Conservation (phyloP, 1,284 basidiomycete species). For the Puccinia brachypodii region DNA sequence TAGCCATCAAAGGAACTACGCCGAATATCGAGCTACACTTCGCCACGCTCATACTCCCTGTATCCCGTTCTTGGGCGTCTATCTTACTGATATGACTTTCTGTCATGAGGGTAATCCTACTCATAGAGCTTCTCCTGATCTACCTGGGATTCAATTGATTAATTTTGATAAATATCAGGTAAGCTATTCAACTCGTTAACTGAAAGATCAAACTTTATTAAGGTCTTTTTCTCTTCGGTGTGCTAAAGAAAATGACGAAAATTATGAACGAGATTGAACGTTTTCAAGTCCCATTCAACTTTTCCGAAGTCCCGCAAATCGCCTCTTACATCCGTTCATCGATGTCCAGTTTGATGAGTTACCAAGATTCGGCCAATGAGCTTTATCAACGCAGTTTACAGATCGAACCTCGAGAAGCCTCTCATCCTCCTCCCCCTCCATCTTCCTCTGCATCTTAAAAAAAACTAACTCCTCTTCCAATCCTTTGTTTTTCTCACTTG, state of each 20-base stretch:
- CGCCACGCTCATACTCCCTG: constrained; percentile 76
- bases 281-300: constrained; percentile 80
- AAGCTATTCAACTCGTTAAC: constrained; percentile 59
- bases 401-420: constrained; percentile 32
- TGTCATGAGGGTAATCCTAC: constrained; percentile 91
- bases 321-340: constrained; percentile 67
- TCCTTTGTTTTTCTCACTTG: background rate
- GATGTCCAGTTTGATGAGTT: constrained; percentile 46
- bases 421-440: background rate
- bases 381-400: constrained; percentile 42
- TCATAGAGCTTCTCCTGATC: constrained; percentile 70
- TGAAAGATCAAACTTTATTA: no score
- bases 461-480: background rate
- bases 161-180: constrained; percentile 84
- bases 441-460: background rate
- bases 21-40: constrained; percentile 76
- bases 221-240: no score
- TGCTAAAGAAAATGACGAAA: constrained; percentile 53
- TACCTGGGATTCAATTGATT: constrained; percentile 75
- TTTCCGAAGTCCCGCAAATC: constrained; percentile 79
- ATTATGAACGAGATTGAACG: constrained; percentile 74
- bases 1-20: constrained; percentile 86
- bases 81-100: constrained; percentile 90
- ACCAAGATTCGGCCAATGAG: constrained; percentile 33
- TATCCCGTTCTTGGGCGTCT: constrained; percentile 86